Percentiles rank a stretch among this genome's conserved stretches.
These are phyloP conservation scores for Aspergillus amoenus DNA, from an alignment of 2,329 filamentous ascomycete species.

Conservation along the genomic window DNA sequence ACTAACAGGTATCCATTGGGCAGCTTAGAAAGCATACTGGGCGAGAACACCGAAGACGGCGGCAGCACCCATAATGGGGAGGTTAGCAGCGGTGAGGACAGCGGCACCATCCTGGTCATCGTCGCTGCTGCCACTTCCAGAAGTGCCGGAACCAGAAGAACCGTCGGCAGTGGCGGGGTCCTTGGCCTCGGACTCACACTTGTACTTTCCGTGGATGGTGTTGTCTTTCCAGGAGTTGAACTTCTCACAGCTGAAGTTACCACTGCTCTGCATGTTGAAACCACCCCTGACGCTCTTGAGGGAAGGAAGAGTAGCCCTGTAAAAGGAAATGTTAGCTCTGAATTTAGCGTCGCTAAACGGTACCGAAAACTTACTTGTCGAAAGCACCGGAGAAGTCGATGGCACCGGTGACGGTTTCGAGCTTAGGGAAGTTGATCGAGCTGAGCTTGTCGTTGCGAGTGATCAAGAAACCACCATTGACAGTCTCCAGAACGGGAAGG, in stretches of 20 bases:
- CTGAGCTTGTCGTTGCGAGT: conserved; percentile 82
- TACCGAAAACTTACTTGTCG: conserved; percentile 62
- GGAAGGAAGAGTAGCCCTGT: conserved; percentile 67
- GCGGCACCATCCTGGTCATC: conserved; percentile 37
- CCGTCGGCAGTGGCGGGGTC: conserved; percentile 39
- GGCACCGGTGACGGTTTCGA: conserved; percentile 73
- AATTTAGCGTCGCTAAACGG: not conserved
- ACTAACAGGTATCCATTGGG: conserved; percentile 28
- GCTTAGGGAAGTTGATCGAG: conserved; percentile 64
- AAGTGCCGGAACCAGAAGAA: conserved; percentile 30
- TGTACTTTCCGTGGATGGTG: conserved; percentile 50
- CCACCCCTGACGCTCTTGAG: conserved; percentile 69
- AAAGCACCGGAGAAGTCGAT: conserved; percentile 85
- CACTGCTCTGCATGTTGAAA: conserved; percentile 68
- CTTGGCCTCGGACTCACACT: conserved; percentile 39
- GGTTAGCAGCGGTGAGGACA: conserved; percentile 34
- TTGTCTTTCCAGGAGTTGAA: conserved; percentile 50
- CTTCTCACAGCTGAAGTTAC: conserved; percentile 58
- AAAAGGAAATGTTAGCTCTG: conserved; percentile 26
- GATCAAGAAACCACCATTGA: conserved; percentile 79
- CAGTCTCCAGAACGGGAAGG: conserved; percentile 64
- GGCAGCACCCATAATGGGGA: conserved; percentile 42
- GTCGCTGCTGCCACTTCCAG: conserved; percentile 15
- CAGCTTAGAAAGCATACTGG: conserved; percentile 48
- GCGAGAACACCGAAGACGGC: conserved; percentile 47